Conservation (phyloP, 139 green algal genomes). For the Chlamydomonas incerta region DNA sequence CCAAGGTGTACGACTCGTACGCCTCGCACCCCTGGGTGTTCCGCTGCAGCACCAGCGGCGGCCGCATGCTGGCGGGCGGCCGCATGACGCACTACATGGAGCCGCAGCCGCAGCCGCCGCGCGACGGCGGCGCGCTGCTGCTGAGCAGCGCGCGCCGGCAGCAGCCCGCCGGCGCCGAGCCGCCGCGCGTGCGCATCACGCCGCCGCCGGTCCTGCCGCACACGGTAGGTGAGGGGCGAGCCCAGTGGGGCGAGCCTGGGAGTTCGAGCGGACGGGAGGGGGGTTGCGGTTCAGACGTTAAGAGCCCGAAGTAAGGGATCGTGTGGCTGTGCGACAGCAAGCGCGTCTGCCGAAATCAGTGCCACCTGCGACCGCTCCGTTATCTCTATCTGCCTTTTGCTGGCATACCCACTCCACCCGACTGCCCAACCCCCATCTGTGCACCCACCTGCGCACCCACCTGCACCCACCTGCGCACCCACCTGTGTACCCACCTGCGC, state of each 20-base stretch:
- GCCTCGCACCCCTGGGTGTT: constrained; percentile 65
- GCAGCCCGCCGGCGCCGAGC: not conserved
- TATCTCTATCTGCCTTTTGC: not conserved
- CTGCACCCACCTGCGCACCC: too few species aligned
- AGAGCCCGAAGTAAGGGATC: too few species aligned
- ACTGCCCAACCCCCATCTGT: too few species aligned
- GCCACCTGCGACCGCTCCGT: not conserved
- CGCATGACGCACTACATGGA: constrained; percentile 36
- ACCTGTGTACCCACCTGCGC: too few species aligned
- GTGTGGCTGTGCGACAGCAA: too few species aligned
- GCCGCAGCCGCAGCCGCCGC: not conserved
- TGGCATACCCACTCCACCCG: too few species aligned
- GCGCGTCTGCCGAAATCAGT: too few species aligned
- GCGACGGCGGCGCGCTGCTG: not conserved
- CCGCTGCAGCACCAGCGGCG: constrained; percentile 40
- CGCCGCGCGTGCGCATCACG: constrained; percentile 19
- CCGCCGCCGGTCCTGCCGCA: constrained; percentile 17
- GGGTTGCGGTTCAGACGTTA: too few species aligned
- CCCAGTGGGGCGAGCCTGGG: too few species aligned
- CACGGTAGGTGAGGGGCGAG: not conserved
- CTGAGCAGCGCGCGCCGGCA: not conserved
- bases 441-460: too few species aligned
- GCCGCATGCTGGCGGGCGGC: constrained; percentile 56
- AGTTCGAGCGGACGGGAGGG: too few species aligned
- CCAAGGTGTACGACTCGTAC: constrained; percentile 54